These are phyloP conservation scores for Pseudohyphozyma bogoriensis DNA, from an alignment of 768 basidiomycete species.

Conservation along the genomic window DNA sequence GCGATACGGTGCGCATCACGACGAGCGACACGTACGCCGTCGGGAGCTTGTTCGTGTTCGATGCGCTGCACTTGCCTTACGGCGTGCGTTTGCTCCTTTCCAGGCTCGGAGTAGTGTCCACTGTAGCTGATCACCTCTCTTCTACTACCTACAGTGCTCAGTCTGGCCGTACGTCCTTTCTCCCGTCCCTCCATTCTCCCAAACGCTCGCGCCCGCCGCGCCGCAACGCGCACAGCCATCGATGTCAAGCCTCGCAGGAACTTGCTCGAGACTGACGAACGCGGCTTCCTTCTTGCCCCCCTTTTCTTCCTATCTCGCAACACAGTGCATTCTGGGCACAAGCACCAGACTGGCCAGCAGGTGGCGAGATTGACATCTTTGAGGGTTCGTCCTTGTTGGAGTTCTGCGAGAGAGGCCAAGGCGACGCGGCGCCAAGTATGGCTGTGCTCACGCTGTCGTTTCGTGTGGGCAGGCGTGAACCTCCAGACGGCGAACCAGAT, in stretches of 20 bases:
- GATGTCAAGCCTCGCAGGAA: no score
- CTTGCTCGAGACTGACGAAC: no score
- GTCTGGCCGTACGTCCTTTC: constrained; percentile 12
- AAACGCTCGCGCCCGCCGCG: no score
- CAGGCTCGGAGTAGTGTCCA: not conserved
- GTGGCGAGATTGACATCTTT: constrained; percentile 61
- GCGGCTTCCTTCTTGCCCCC: not conserved
- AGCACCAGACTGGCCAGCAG: constrained; percentile 21
- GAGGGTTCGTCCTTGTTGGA: no score
- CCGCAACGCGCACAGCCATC: no score
- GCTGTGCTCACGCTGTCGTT: not conserved
- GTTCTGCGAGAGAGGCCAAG: no score
- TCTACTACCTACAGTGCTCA: constrained; percentile 35
- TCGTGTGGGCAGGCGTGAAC: constrained; percentile 47
- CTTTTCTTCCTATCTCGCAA: not conserved
- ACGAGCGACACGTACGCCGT: constrained; percentile 19
- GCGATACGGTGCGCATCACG: constrained; percentile 32
- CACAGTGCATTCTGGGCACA: constrained; percentile 16
- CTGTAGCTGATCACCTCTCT: not conserved
- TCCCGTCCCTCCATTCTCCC: no score
- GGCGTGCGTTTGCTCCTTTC: constrained; percentile 34
- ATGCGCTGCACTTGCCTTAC: constrained; percentile 42
- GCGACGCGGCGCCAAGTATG: not conserved
- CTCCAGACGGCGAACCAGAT: constrained; percentile 54
- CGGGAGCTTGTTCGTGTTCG: constrained; percentile 23